Base-by-base conservation (phyloP, 192 early-diverging fungal species). In the Coemansia sp. region DNA sequence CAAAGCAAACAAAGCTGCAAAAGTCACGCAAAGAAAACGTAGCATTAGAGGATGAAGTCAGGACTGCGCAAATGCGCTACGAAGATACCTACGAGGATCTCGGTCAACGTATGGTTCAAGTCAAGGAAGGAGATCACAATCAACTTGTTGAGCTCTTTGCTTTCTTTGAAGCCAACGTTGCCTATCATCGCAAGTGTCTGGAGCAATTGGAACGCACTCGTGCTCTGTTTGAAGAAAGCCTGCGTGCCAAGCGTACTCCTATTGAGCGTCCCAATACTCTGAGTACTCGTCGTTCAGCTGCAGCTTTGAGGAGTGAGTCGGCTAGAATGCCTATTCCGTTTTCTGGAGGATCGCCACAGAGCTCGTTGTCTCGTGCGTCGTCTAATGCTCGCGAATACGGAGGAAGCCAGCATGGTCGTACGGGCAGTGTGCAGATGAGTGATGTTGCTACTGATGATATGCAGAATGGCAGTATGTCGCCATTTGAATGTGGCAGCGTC, bases 1-100 rank as follows among this genome's bases (percentile, higher is more conserved):
- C 87, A 30, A 97, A 94, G 70, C 62, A 87, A 20, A 82, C 82
- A 71, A 90, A 89, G 64, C 81, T 88, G n/a, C 87, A 93, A 55
- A 93, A 90, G 55, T 79, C 81, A 39, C 92, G 93, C 69, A 95
- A 94, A 75, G 92, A 94, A 50, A 89, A 85, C 32, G 83, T 89
- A n/a, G 83, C 89, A 14, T 80, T 90, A 46, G 93, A 93, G 53
- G 90, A 98, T 44, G 94, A 98, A 44, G 80, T 87, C 59, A 83
- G 89, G 25, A 84, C 88, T 0, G 84, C 93, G 9, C 93, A 93
- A 66, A 70, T 82, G 17, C 95, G 94, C 64, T 98, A 97, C 55
- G 94, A 98, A 46, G 95, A 97, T 58, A 89, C 89, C 20, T 78
- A 85, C 43, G 78, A 85, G 24, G 86, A 90, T 37, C 58, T 92